These are phyloP conservation scores for Erodium maritimum DNA, from an alignment of 345 rosid genomes.

Conservation along the genomic window DNA sequence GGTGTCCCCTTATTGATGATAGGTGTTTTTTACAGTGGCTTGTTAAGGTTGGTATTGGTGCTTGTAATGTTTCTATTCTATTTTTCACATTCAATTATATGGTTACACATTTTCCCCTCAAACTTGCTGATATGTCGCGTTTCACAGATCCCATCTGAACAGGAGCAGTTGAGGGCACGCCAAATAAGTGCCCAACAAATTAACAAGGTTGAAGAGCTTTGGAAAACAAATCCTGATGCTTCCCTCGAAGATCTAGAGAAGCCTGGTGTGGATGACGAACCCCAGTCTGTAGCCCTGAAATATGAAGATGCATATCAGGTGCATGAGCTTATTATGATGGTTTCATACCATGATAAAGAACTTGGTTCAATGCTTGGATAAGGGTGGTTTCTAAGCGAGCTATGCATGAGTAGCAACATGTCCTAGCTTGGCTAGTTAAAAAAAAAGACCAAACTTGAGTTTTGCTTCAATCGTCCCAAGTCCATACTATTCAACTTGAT, in stretches of 20 bases:
- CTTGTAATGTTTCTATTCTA: background rate
- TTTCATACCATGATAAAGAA: background rate
- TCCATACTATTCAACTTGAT: background rate
- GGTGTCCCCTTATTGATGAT: constrained; percentile 99
- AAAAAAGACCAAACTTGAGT: background rate
- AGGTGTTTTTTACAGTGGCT: constrained; percentile 99
- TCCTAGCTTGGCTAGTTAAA: background rate
- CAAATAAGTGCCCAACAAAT: constrained; percentile 99
- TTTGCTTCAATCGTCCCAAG: background rate
- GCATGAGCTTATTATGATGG: constrained; percentile 1
- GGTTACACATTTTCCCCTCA: background rate
- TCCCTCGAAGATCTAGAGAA: constrained; percentile 98
- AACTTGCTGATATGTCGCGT: constrained; percentile 14
- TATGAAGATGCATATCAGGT: constrained; percentile 99
- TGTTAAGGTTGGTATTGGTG: constrained; percentile 60
- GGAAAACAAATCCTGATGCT: constrained; percentile 98
- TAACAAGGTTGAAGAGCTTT: constrained; percentile 95
- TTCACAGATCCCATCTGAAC: constrained; percentile 90
- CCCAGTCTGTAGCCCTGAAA: constrained; percentile 86
- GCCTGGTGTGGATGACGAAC: constrained; percentile 99
- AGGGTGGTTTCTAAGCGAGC: background rate
- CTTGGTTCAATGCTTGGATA: background rate
- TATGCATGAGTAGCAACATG: background rate
- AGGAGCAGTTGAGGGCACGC: constrained; percentile 97
- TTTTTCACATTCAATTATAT: background rate